Base-by-base conservation (phyloP, 306 rosid genomes). In the Hippophae rhamnoides region DNA sequence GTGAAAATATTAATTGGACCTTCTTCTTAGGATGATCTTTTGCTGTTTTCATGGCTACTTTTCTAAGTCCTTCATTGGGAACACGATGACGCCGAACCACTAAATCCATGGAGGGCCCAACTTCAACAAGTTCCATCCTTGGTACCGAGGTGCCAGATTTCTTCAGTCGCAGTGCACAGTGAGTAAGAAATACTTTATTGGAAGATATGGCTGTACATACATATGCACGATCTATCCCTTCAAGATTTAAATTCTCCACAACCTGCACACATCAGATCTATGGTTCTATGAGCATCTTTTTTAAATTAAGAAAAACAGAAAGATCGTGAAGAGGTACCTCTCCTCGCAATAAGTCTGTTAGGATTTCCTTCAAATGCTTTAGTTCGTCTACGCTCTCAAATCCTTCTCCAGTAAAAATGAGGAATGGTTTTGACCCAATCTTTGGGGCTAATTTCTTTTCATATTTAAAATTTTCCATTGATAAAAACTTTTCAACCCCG, bases 31-130 rank as follows among this genome's bases (percentile, higher is more conserved):
- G 79, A 76, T 73, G 68, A 64, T 66, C 86, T 67, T 72, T 79
- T 7, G 74, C 5, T 6, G 79, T 78, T 84, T 66, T 88, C 94
- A 93, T 76, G 66, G 99, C 90, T 80, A 76, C 95, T 72, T 92
- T 92, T 78, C 79, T 85, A 31, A 92, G 56, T 69, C 86, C 44
- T 13, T 88, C 99, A 75, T 75, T 81, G 43, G 96, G 85, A 68
- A 70, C 82, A 55, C 96, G 90, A 73, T 88, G 82, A 54, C 96
- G 79, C 56, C 96, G 93, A 57, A 85, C 59, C 58, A 92, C 88
- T 27, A 92, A 52, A 72, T 92, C 99, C 96, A 92, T 81, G 70
- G 95, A 88, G 43, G 96, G 96, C 66, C 99, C 99, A 59, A 88
- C 86, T 74, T 88, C 93, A 43, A 81, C 86, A 47, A 88, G 80